These are phyloP conservation scores for Lasiosphaeria ovina DNA, from an alignment of 495 filamentous ascomycete species.

Conservation along the genomic window DNA sequence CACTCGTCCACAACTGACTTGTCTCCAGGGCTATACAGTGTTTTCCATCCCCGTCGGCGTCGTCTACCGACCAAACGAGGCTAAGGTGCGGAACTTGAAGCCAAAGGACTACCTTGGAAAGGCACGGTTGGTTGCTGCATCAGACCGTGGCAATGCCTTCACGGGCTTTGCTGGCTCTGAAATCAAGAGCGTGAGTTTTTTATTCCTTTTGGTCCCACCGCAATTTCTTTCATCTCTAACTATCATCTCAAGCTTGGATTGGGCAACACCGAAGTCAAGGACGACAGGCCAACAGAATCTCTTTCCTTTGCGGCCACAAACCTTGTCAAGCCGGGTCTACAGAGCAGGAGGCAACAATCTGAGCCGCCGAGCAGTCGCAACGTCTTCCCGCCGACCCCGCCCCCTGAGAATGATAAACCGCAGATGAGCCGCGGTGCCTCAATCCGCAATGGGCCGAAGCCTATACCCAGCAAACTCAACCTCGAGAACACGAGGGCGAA, in stretches of 20 bases:
- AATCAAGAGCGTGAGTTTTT: slow-evolving; percentile 57
- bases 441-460: slow-evolving; percentile 53
- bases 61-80: slow-evolving; percentile 91
- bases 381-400: slow-evolving; percentile 93
- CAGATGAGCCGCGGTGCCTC: slow-evolving; percentile 51
- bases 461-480: slow-evolving; percentile 52
- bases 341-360: slow-evolving; percentile 78
- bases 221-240: too few species aligned
- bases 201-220: background rate
- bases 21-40: slow-evolving; percentile 84
- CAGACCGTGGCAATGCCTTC: slow-evolving; percentile 72
- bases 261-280: slow-evolving; percentile 38
- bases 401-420: slow-evolving; percentile 75
- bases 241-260: slow-evolving; percentile 1
- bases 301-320: slow-evolving; percentile 89
- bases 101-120: slow-evolving; percentile 96
- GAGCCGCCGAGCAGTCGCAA: slow-evolving; percentile 76
- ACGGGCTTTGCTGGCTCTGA: slow-evolving; percentile 75
- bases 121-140: slow-evolving; percentile 87
- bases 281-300: slow-evolving; percentile 74
- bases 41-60: slow-evolving; percentile 98
- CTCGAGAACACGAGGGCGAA: slow-evolving; percentile 48
- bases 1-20: slow-evolving; percentile 23
- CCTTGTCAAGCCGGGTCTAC: slow-evolving; percentile 79
- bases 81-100: slow-evolving; percentile 97